A percentile compares a stretch with the other conserved stretches of the same genome.
Evolutionary conservation across 805 yeast species (phyloP).

Genomic region (Ogataea parapolymorpha): DNA sequence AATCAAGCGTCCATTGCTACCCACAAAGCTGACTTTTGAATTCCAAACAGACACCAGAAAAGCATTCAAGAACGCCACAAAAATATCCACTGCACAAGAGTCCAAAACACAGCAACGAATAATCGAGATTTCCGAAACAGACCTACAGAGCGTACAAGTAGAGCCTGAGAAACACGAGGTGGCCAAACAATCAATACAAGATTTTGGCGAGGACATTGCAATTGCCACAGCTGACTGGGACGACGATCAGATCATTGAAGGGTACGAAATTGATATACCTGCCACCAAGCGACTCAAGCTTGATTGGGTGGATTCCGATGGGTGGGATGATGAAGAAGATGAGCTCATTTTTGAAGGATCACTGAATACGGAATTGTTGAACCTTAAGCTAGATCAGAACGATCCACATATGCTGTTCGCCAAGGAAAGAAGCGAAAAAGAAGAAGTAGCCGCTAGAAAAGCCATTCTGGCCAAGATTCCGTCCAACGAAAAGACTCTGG

Average conservation of each 20-base stretch:
- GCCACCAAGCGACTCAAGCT: slow-evolving; percentile 27
- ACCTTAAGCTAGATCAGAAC: slow-evolving; percentile 71
- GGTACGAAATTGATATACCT: slow-evolving; percentile 31
- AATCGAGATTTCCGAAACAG: slow-evolving; percentile 28
- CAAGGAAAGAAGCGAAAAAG: slow-evolving; percentile 32
- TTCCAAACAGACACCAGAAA: slow-evolving; percentile 59
- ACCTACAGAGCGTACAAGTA: slow-evolving; percentile 23
- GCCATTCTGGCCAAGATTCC: slow-evolving; percentile 42
- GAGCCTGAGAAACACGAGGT: slow-evolving; percentile 13
- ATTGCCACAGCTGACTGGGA: slow-evolving; percentile 80
- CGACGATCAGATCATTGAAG: slow-evolving; percentile 58
- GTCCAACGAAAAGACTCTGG: slow-evolving; percentile 49
- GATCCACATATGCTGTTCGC: slow-evolving; percentile 78
- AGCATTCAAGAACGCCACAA: slow-evolving; percentile 39
- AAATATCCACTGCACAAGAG: slow-evolving; percentile 11
- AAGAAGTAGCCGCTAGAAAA: slow-evolving; percentile 10
- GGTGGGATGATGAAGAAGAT: slow-evolving; percentile 53
- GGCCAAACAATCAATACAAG: slow-evolving; percentile 31
- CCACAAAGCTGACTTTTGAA: slow-evolving; percentile 58
- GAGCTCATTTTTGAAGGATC: slow-evolving; percentile 74
- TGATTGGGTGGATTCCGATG: slow-evolving; percentile 39
- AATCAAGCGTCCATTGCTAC: slow-evolving; percentile 46
- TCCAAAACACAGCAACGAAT: slow-evolving; percentile 21
- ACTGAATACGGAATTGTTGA: slow-evolving; percentile 33
- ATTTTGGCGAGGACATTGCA: slow-evolving; percentile 51